phyloP scores from a whole-genome alignment of 139 green algal genomes.

The Nannochloris sp. region DNA sequence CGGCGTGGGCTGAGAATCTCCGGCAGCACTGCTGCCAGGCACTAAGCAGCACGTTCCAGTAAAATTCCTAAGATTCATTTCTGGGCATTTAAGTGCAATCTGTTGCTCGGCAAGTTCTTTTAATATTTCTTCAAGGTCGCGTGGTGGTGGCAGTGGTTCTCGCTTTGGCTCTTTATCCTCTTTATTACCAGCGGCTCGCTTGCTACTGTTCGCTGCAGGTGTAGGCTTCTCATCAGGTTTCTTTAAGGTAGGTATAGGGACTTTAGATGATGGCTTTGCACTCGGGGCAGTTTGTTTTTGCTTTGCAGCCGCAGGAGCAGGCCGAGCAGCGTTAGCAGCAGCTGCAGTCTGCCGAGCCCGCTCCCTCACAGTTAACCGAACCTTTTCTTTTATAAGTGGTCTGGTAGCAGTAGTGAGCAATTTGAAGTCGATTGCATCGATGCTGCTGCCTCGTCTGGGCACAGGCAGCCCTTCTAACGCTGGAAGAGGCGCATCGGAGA shows the following conservation, averaged over 20 bases:
- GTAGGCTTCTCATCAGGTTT: conserved; percentile 53
- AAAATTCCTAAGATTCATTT: too few relatives aligned
- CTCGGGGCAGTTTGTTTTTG: background rate
- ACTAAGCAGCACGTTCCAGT: too few relatives aligned
- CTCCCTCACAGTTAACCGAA: background rate
- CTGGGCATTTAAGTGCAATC: conserved; percentile 65
- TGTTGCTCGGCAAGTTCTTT: conserved; percentile 72
- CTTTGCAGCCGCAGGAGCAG: background rate
- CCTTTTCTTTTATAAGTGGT: background rate
- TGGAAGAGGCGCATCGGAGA: too few relatives aligned
- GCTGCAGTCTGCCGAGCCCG: background rate
- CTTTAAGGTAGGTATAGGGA: background rate
- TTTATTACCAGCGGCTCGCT: too few relatives aligned
- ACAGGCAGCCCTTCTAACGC: conserved; percentile 15
- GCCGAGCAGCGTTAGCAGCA: background rate
- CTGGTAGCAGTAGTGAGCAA: conserved; percentile 61
- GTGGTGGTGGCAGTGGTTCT: background rate
- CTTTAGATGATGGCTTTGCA: too few relatives aligned
- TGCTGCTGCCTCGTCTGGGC: conserved; percentile 1
- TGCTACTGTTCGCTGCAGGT: too few relatives aligned
- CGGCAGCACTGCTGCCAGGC: too few relatives aligned
- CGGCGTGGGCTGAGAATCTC: too few relatives aligned
- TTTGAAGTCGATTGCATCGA: conserved; percentile 40
- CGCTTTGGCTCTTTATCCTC: conserved; percentile 28
- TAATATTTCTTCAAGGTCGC: conserved; percentile 68